A percentile compares a stretch with the other conserved stretches of the same genome.
Evolutionary conservation across 1,284 basidiomycete species (phyloP).

Genomic region (Rhodotorula sp.): DNA sequence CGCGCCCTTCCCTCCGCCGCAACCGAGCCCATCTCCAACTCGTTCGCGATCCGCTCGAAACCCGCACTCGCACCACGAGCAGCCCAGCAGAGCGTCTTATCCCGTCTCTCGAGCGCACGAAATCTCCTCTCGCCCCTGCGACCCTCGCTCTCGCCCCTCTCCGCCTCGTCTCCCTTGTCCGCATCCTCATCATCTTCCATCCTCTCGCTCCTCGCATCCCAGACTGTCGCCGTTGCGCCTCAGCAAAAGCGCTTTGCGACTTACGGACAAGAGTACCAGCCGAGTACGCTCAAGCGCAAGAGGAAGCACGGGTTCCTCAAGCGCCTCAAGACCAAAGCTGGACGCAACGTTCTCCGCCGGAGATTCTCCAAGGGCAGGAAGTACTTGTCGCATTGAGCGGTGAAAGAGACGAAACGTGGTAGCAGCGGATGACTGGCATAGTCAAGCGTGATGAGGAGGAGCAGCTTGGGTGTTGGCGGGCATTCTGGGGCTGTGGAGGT

Average conservation of each 20-base stretch:
- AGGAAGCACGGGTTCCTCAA: conserved; percentile 82
- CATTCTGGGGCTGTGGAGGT: too few species aligned
- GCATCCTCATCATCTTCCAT: conserved; percentile 6
- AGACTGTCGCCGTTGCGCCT: neutral
- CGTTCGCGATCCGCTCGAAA: neutral
- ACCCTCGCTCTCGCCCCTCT: neutral
- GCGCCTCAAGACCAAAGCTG: conserved; percentile 56
- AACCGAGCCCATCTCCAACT: neutral
- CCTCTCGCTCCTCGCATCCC: conserved; percentile 7
- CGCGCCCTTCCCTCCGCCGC: neutral
- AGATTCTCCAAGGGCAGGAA: conserved; percentile 41
- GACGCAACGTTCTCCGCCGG: conserved; percentile 32
- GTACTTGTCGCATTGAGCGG: conserved; percentile 40
- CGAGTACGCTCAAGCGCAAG: conserved; percentile 82
- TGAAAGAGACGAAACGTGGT: too few species aligned
- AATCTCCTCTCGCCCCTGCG: conserved; percentile 5
- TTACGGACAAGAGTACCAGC: conserved; percentile 77
- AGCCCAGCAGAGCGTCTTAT: neutral
- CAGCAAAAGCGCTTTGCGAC: conserved; percentile 35
- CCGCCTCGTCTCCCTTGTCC: conserved; percentile 12
- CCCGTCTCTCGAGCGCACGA: conserved; percentile 7
- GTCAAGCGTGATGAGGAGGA: too few species aligned
- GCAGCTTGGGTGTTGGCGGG: too few species aligned
- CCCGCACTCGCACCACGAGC: neutral
- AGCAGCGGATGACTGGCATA: too few species aligned